phyloP scores from a whole-genome alignment of 495 filamentous ascomycete genomes.

The Neurospora sp. region DNA sequence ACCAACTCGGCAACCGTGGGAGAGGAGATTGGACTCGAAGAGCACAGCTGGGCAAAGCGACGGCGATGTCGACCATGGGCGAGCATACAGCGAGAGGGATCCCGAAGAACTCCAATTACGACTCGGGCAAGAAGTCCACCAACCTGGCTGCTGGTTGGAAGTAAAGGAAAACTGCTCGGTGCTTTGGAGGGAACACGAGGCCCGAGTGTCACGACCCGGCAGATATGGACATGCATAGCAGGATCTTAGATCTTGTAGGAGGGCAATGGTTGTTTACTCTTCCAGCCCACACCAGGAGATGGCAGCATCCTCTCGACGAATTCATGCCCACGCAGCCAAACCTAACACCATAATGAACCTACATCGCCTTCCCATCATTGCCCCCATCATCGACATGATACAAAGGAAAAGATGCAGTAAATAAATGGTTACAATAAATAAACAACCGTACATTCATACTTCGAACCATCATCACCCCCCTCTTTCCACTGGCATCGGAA shows the following conservation, averaged over 20 bases:
- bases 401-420: no score
- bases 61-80: not conserved
- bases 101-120: not conserved
- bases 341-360: no score
- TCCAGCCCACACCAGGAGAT: not conserved
- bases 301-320: not conserved
- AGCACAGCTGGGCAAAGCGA: not conserved
- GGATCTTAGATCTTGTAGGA: not conserved
- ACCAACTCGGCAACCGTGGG: not conserved
- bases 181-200: not conserved
- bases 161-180: not conserved
- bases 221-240: not conserved
- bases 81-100: not conserved
- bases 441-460: not conserved
- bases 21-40: not conserved
- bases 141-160: not conserved
- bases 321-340: no score
- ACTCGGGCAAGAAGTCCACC: not conserved
- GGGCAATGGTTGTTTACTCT: not conserved
- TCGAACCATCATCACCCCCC: not conserved
- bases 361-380: no score
- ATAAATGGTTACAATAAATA: no score
- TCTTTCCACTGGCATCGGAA: not conserved
- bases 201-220: not conserved
- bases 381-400: no score